phyloP scores from a whole-genome alignment of 805 yeast species.

The Candida michaelii region DNA sequence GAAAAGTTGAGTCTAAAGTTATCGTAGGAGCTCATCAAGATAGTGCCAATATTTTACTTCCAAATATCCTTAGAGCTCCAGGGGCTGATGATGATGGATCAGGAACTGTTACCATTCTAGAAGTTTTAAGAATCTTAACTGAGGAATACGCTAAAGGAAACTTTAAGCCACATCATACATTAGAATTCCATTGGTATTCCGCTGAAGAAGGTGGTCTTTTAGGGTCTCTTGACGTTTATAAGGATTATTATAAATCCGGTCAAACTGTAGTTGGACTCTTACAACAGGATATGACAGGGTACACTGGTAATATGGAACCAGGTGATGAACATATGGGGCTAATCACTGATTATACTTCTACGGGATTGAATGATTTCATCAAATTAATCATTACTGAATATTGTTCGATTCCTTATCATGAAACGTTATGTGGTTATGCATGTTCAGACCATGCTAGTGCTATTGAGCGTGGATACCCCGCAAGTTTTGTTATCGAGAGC shows the following conservation, averaged over 20 bases:
- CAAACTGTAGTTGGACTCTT: conserved; percentile 74
- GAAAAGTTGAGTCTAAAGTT: conserved; percentile 50
- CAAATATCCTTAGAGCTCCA: conserved; percentile 70
- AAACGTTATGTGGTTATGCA: conserved; percentile 84
- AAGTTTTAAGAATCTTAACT: conserved; percentile 65
- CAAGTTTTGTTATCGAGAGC: conserved; percentile 79
- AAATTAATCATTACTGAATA: conserved; percentile 61
- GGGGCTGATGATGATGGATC: conserved; percentile 97
- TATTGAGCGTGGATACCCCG: conserved; percentile 76
- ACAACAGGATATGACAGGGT: conserved; percentile 96
- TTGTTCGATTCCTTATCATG: conserved; percentile 66
- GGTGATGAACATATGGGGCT: conserved; percentile 69
- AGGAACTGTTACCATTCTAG: conserved; percentile 78
- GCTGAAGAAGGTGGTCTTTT: conserved; percentile 93
- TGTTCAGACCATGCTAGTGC: conserved; percentile 95
- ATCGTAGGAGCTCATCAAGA: conserved; percentile 91
- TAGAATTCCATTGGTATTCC: conserved; percentile 92
- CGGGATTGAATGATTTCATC: conserved; percentile 56
- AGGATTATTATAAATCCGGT: conserved; percentile 45
- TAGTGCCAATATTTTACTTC: conserved; percentile 72
- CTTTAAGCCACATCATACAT: conserved; percentile 62
- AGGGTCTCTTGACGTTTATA: conserved; percentile 81
- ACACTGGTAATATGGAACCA: conserved; percentile 50
- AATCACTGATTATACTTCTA: conserved; percentile 66
- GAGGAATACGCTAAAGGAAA: conserved; percentile 32